These are phyloP conservation scores for Colletotrichum orbiculare DNA, from an alignment of 2,329 filamentous ascomycete genomes.

Conservation along the genomic window DNA sequence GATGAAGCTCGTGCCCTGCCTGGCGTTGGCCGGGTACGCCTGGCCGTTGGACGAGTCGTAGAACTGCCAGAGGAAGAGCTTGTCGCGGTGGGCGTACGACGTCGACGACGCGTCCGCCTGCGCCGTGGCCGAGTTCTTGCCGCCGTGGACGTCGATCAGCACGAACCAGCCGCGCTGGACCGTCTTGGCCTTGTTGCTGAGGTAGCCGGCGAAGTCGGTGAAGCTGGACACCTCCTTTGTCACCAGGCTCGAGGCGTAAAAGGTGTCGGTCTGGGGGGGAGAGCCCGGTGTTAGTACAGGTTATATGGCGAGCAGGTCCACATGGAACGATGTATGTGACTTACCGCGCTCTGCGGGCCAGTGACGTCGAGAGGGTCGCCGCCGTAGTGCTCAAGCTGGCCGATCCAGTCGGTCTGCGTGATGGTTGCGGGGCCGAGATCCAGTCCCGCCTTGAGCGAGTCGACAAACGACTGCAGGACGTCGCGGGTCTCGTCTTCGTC, in stretches of 20 bases:
- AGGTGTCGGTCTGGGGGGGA: conserved; percentile 41
- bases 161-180: conserved; percentile 45
- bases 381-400: conserved; percentile 37
- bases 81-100: conserved; percentile 54
- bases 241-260: conserved; percentile 46
- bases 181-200: conserved; percentile 39
- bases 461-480: conserved; percentile 21
- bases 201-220: conserved; percentile 42
- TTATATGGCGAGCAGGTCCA: too few relatives aligned
- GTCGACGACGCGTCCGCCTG: conserved; percentile 41
- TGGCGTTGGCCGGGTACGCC: conserved; percentile 49
- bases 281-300: neutral
- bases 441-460: conserved; percentile 5
- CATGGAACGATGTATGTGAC: neutral
- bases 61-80: conserved; percentile 63
- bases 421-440: conserved; percentile 5
- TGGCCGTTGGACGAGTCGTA: conserved; percentile 50
- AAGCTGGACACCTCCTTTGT: conserved; percentile 42
- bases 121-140: conserved; percentile 50
- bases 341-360: conserved; percentile 39
- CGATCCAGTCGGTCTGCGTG: conserved; percentile 40
- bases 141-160: conserved; percentile 49
- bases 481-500: conserved; percentile 27
- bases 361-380: conserved; percentile 40
- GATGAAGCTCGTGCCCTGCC: conserved; percentile 43